Percentiles rank a stretch among this genome's conserved stretches.
These are phyloP conservation scores for Neoboletus subvelutipes DNA, from an alignment of 768 basidiomycete genomes.

Conservation along the genomic window DNA sequence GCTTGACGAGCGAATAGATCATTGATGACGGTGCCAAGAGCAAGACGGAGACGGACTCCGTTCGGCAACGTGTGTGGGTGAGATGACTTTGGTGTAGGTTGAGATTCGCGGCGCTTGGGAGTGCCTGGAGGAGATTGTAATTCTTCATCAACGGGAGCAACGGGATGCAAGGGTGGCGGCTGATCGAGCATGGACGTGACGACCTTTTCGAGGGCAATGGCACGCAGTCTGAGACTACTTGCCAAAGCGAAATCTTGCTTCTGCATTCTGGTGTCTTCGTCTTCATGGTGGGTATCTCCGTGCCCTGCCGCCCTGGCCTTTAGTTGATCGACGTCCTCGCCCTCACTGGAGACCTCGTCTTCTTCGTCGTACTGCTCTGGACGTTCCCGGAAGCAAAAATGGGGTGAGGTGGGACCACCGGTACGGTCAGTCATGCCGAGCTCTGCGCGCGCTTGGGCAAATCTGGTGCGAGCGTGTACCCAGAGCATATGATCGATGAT, in stretches of 20 bases:
- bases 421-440: constrained; percentile 84
- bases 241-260: constrained; percentile 65
- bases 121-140: constrained; percentile 51
- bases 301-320: constrained; percentile 53
- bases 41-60: constrained; percentile 75
- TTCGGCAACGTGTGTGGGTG: constrained; percentile 72
- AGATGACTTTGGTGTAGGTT: constrained; percentile 27
- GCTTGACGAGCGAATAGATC: constrained; percentile 77
- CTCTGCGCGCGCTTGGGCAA: constrained; percentile 81
- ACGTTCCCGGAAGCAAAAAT: constrained; percentile 62
- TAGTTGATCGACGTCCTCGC: constrained; percentile 48
- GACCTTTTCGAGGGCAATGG: constrained; percentile 82
- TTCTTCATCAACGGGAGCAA: constrained; percentile 48
- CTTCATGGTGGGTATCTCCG: constrained; percentile 48
- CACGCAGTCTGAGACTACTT: constrained; percentile 61
- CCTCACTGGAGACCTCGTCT: constrained; percentile 63
- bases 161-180: constrained; percentile 62
- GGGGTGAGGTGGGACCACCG: constrained; percentile 59
- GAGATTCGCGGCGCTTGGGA: constrained; percentile 38
- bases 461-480: constrained; percentile 78
- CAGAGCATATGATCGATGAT: constrained; percentile 88
- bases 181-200: constrained; percentile 79
- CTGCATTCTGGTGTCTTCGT: constrained; percentile 56
- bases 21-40: constrained; percentile 74
- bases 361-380: constrained; percentile 80